Base-by-base conservation (phyloP, 768 basidiomycete genomes). In the Pleurotus eryngii region DNA sequence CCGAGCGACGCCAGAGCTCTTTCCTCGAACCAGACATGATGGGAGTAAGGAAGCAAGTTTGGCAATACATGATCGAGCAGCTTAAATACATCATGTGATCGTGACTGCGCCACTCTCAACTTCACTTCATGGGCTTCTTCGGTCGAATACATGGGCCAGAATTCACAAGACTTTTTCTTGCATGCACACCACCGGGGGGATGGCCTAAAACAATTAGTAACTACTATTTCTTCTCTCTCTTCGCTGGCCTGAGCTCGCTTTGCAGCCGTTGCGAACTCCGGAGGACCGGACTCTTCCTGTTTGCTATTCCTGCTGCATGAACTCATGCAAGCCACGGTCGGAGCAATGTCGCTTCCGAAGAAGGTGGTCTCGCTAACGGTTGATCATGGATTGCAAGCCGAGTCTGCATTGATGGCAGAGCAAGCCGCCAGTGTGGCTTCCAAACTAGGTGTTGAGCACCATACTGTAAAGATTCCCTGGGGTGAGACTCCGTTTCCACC, bases 241-340 rank as follows among this genome's bases (percentile, higher is more conserved):
- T 38, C 18, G n/a, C 22, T 9, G 15, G 24, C 4, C 2, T 0
- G 38, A 38, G 15, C 12, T 2, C 27, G 17, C 49, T 39, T 50
- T 55, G 12, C 55, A 90, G 92, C 81, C 37, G 80, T 92, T 45
- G 90, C 87, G 18, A 86, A 85, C 67, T 93, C 92, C 9, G 92
- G 88, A 5, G 92, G 92, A 1, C 82, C 90, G 8, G 92, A 94
- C 68, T 94, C 92, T 3, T 84, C 86, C 0, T 90, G 88, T 67
- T 75, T 94, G 4, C 74, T 92, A 14, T 90, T 84, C 63, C 80
- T 93, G 12, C 71, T 92, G 38, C 65, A 82, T 39, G 73, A 74
- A 22, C 68, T 80, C 24, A 61, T 85, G 39, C 63, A 68, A 26
- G 67, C 68, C 12, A 43, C 59, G 9, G 48, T 43, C 37, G 55